Percentiles rank a stretch among this genome's conserved stretches.
phyloP scores from a whole-genome alignment of 768 basidiomycete genomes.

The Kwoniella sp. region DNA sequence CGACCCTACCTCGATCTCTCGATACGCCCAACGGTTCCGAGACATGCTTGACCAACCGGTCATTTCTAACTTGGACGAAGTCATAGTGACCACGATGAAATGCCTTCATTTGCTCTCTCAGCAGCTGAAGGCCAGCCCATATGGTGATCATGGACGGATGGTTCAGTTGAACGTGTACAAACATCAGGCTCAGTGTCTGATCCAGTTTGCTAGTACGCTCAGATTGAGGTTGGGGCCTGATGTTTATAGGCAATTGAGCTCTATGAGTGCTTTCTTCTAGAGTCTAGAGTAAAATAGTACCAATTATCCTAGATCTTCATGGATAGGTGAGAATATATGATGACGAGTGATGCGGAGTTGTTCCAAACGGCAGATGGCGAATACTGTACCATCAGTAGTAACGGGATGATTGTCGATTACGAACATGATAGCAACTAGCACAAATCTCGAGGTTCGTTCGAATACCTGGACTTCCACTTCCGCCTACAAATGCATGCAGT shows the following conservation, averaged over 20 bases:
- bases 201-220: constrained; percentile 42
- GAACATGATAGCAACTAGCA: too few relatives aligned
- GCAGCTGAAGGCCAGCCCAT: constrained; percentile 69
- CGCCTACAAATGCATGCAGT: too few relatives aligned
- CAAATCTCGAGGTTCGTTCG: too few relatives aligned
- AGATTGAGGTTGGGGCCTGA: constrained; percentile 43
- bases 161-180: constrained; percentile 69
- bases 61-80: constrained; percentile 83
- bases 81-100: constrained; percentile 90
- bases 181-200: constrained; percentile 23
- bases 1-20: constrained; percentile 80
- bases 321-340: too few relatives aligned
- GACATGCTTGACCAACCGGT: constrained; percentile 74
- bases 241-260: constrained; percentile 33
- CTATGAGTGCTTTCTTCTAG: constrained; percentile 36
- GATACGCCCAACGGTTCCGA: constrained; percentile 84
- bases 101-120: constrained; percentile 80
- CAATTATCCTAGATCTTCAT: too few relatives aligned
- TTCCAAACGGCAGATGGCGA: too few relatives aligned
- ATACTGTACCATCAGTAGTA: too few relatives aligned
- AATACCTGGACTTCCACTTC: too few relatives aligned
- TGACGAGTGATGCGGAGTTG: too few relatives aligned
- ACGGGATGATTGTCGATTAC: too few relatives aligned
- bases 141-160: constrained; percentile 63
- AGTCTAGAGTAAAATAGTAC: neutral